Conservation (phyloP, 768 basidiomycete species). For the Chlorophyllum brunneum region DNA sequence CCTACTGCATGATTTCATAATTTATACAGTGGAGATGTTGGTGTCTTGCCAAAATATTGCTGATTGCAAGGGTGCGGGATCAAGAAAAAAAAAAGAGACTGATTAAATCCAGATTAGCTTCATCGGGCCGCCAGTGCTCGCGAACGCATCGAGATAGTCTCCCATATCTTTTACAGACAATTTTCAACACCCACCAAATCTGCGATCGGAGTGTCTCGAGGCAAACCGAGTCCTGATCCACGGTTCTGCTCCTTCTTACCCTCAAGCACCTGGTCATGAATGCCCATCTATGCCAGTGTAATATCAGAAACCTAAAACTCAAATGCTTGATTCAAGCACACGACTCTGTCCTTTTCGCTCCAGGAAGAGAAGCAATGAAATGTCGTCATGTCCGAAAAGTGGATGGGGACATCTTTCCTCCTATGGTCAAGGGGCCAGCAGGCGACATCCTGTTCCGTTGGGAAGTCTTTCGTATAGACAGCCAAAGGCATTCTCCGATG, state of each 20-base stretch:
- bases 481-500: not conserved
- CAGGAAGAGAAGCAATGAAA: not conserved
- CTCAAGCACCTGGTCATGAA: not conserved
- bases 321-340: slow-evolving; percentile 5
- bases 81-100: not conserved
- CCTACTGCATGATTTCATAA: not conserved
- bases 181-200: slow-evolving; percentile 1
- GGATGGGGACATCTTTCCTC: no score
- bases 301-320: slow-evolving; percentile 10
- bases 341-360: not conserved
- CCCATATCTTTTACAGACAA: slow-evolving; percentile 5
- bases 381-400: slow-evolving; percentile 1
- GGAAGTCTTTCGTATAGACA: not conserved
- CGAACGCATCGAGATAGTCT: slow-evolving; percentile 5
- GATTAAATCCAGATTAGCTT: slow-evolving; percentile 7
- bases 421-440: no score
- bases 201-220: not conserved
- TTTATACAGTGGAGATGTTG: slow-evolving; percentile 5
- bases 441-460: not conserved
- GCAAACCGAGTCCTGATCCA: not conserved
- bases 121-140: not conserved
- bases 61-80: not conserved
- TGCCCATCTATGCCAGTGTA: not conserved
- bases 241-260: not conserved
- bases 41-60: not conserved